Evolutionary conservation across 2,329 filamentous ascomycete species (phyloP).

Genomic region (Aspergillus brasiliensis): DNA sequence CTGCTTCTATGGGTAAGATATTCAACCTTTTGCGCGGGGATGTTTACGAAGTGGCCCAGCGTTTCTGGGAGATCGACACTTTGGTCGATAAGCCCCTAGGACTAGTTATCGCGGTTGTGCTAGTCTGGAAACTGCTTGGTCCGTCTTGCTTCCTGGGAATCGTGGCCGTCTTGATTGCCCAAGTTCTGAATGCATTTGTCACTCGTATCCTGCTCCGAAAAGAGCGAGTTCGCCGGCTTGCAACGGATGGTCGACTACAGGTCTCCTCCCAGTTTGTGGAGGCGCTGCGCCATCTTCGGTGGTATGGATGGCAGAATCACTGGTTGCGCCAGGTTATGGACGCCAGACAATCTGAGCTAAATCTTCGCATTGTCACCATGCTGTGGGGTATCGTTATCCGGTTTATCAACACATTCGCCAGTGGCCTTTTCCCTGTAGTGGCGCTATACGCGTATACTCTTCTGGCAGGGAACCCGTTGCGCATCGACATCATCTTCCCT

Average conservation of each 20-base stretch:
- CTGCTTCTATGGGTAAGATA: slow-evolving; percentile 86
- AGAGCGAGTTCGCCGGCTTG: slow-evolving; percentile 69
- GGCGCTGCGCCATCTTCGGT: slow-evolving; percentile 75
- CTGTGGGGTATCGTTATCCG: slow-evolving; percentile 65
- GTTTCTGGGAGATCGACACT: slow-evolving; percentile 85
- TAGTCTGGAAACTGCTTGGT: slow-evolving; percentile 78
- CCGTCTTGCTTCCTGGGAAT: slow-evolving; percentile 77
- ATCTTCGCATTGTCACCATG: slow-evolving; percentile 64
- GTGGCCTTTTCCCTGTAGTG: slow-evolving; percentile 74
- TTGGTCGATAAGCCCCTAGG: slow-evolving; percentile 76
- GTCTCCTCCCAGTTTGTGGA: slow-evolving; percentile 85
- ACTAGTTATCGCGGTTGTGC: slow-evolving; percentile 69
- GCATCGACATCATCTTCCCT: slow-evolving; percentile 82
- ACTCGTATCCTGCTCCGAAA: slow-evolving; percentile 67
- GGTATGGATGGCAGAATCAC: slow-evolving; percentile 79
- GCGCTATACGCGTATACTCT: slow-evolving; percentile 81
- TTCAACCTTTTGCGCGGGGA: slow-evolving; percentile 76
- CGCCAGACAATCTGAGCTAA: slow-evolving; percentile 67
- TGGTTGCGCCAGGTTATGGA: slow-evolving; percentile 73
- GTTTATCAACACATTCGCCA: slow-evolving; percentile 71
- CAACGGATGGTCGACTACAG: slow-evolving; percentile 77
- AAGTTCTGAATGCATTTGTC: slow-evolving; percentile 68
- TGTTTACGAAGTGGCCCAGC: slow-evolving; percentile 42
- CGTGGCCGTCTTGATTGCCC: slow-evolving; percentile 67
- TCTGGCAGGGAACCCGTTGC: slow-evolving; percentile 66